phyloP scores from a whole-genome alignment of 2,329 filamentous ascomycete genomes.

The Esteya vermicola region DNA sequence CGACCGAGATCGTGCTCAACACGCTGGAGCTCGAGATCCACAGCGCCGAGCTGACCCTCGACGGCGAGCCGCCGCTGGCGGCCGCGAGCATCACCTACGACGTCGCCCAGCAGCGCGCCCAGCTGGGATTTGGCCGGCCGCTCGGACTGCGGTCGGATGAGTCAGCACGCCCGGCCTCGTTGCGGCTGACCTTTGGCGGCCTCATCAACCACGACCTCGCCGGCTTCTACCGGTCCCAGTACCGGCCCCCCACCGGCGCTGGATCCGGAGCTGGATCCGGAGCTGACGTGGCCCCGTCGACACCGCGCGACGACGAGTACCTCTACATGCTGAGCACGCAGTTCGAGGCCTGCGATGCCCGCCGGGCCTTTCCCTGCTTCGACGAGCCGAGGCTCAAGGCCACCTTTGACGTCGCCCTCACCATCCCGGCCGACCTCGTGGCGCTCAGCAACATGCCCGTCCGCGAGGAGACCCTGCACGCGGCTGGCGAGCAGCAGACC shows the following conservation, averaged over 20 bases:
- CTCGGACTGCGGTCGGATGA: slow-evolving; percentile 54
- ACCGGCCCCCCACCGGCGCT: slow-evolving; percentile 50
- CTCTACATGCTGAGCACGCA: slow-evolving; percentile 85
- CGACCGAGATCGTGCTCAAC: slow-evolving; percentile 72
- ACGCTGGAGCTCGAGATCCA: slow-evolving; percentile 69
- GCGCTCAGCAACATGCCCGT: slow-evolving; percentile 94
- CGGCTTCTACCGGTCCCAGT: slow-evolving; percentile 77
- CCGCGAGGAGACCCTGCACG: slow-evolving; percentile 49
- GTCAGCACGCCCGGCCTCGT: no score
- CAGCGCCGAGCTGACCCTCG: slow-evolving; percentile 43
- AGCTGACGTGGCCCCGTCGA: slow-evolving; percentile 52
- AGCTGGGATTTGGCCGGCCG: slow-evolving; percentile 48
- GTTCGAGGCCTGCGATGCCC: slow-evolving; percentile 92
- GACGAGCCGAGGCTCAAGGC: slow-evolving; percentile 97
- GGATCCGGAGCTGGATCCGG: no score
- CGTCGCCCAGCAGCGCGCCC: slow-evolving; percentile 69
- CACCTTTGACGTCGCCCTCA: slow-evolving; percentile 85
- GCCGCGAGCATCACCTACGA: slow-evolving; percentile 60
- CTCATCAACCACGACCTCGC: slow-evolving; percentile 89
- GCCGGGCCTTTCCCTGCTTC: slow-evolving; percentile 92
- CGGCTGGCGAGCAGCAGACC: slow-evolving; percentile 17
- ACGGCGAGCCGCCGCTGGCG: slow-evolving; percentile 34
- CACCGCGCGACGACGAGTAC: slow-evolving; percentile 56
- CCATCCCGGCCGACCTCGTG: slow-evolving; percentile 76
- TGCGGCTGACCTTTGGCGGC: slow-evolving; percentile 50